These are phyloP conservation scores for Paracoccidioides lutzii DNA, from an alignment of 2,329 filamentous ascomycete genomes.

Conservation along the genomic window DNA sequence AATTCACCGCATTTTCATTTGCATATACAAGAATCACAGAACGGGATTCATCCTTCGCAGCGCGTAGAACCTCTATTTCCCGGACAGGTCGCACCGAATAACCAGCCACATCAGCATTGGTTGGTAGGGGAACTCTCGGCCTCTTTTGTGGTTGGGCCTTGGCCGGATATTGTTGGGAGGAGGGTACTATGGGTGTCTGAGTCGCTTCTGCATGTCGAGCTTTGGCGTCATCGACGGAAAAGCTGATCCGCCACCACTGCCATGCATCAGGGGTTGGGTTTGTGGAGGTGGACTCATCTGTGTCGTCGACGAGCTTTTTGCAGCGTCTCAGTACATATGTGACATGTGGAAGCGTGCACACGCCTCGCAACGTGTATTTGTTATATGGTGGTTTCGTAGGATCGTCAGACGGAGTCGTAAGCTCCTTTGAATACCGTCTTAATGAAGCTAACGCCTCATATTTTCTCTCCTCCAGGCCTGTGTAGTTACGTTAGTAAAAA, in stretches of 20 bases:
- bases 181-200: conserved; percentile 6
- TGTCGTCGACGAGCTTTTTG: conserved; percentile 13
- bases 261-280: conserved; percentile 19
- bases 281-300: conserved; percentile 18
- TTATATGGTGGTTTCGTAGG: conserved; percentile 29
- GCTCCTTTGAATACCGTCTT: conserved; percentile 31
- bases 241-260: conserved; percentile 46
- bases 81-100: conserved; percentile 33
- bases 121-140: conserved; percentile 11
- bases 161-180: background rate
- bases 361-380: conserved; percentile 45
- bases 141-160: conserved; percentile 3
- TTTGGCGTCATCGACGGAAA: conserved; percentile 32
- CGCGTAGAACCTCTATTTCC: conserved; percentile 42
- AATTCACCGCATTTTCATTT: conserved; percentile 34
- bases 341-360: conserved; percentile 45
- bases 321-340: conserved; percentile 41
- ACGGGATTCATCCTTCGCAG: conserved; percentile 40
- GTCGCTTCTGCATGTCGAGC: conserved; percentile 20
- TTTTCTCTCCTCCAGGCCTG: conserved; percentile 32
- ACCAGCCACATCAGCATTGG: conserved; percentile 24
- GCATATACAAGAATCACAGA: conserved; percentile 48
- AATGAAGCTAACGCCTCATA: conserved; percentile 30
- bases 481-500: background rate
- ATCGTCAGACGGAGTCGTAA: conserved; percentile 34